Evolutionary conservation across 164 flowering plant genomes (phyloP).

Genomic region (Aristolochia fimbriata): DNA sequence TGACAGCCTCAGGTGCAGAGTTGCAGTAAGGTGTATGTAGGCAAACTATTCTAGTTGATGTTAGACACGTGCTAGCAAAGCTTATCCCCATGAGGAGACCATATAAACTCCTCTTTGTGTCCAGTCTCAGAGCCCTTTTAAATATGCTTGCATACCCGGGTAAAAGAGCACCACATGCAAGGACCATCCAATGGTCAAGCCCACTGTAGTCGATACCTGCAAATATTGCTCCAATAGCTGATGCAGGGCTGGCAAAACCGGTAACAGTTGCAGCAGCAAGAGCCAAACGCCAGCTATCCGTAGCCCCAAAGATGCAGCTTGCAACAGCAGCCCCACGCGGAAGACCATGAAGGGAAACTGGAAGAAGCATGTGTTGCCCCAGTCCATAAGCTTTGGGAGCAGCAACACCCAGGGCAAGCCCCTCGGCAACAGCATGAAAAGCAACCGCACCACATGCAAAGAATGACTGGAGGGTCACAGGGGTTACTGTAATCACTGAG

Average conservation of each 20-base stretch:
- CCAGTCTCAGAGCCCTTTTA: slow-evolving; percentile 48
- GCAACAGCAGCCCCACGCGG: slow-evolving; percentile 96
- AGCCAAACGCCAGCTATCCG: slow-evolving; percentile 80
- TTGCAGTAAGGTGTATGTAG: slow-evolving; percentile 91
- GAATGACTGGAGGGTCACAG: slow-evolving; percentile 67
- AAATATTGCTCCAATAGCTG: slow-evolving; percentile 85
- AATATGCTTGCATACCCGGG: slow-evolving; percentile 55
- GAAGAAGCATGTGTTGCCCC: slow-evolving; percentile 88
- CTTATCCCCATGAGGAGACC: slow-evolving; percentile 56
- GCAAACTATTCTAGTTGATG: slow-evolving; percentile 72
- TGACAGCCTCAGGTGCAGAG: slow-evolving; percentile 93
- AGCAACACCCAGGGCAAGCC: slow-evolving; percentile 90
- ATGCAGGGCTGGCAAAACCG: slow-evolving; percentile 72
- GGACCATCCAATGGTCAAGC: slow-evolving; percentile 74
- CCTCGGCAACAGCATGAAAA: slow-evolving; percentile 82
- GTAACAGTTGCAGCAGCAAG: slow-evolving; percentile 67
- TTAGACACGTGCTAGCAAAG: slow-evolving; percentile 57
- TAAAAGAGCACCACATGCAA: slow-evolving; percentile 79
- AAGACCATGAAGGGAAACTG: slow-evolving; percentile 87
- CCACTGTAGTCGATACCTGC: slow-evolving; percentile 85
- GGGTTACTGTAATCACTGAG: slow-evolving; percentile 44
- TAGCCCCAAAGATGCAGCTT: slow-evolving; percentile 82
- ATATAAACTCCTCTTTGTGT: slow-evolving; percentile 33
- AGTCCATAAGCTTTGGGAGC: slow-evolving; percentile 95
- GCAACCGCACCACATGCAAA: slow-evolving; percentile 66